Evolutionary conservation across 176 grass and related monocot species (phyloP), one percentile per base, ranked within the genome.

Genomic region (Aegilops longissima): DNA sequence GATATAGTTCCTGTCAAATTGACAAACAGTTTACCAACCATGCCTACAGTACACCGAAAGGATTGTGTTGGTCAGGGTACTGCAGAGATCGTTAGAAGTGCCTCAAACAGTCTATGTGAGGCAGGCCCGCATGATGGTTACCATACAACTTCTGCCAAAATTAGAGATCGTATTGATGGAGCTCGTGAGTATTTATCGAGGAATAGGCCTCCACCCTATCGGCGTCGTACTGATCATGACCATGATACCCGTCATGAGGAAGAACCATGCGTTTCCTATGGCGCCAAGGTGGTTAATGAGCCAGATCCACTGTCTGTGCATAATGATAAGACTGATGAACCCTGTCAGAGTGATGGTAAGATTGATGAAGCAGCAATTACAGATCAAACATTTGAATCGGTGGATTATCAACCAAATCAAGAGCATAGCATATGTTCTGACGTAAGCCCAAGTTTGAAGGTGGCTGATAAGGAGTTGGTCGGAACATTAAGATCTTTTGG

Each of bases 401-500:
- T 81, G 66, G 82, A 82, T 66, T 30, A 47, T 85, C 82, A 85
- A 59, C 59, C n/a, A 34, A 30, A 13, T 79, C 49, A 58, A 66
- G 77, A 87, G 77, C 38, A 23, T 66, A 68, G 1, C 75, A 13
- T 66, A 75, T 71, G 64, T 77, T 90, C 49, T 49, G 76, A 78
- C 66, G 25, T 86, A 77, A 76, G 66, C 42, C 80, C 71, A 65
- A 84, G 75, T 42, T 77, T 78, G 34, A 87, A 93, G 84, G 77
- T 70, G 69, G 72, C 73, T 45, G 90, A 94, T 87, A 90, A 88
- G 68, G 87, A 92, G 33, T 82, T 94, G 42, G 67, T 82, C 4
- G 74, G 39, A 82, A 89, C 89, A 87, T 90, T 96, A 80, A 99
- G 87, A 84, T 86, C 44, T 73, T 45, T 99, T 20, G 97, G 94